Conservation (phyloP, 140 eudicot species). For the Bidens hawaiensis region DNA sequence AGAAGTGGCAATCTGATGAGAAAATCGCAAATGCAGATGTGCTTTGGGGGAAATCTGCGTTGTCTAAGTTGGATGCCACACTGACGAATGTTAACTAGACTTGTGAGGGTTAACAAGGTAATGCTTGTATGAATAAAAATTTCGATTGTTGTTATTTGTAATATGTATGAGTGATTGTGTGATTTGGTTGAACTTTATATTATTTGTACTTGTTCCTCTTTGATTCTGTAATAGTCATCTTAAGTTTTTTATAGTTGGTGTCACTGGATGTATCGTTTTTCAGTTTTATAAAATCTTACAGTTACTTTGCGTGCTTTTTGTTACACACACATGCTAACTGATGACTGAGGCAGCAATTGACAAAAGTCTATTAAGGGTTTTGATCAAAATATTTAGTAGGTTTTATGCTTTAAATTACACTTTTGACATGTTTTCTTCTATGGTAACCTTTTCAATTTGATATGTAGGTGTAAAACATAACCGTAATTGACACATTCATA, state of each 20-base stretch:
- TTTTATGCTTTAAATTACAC: too few relatives aligned
- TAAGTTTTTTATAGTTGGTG: not conserved
- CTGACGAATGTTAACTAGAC: not conserved
- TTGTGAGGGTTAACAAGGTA: not conserved
- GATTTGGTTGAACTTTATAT: not conserved
- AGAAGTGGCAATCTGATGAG: conserved; percentile 31
- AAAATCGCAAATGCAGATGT: conserved; percentile 34
- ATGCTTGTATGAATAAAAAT: not conserved
- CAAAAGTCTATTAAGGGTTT: too few relatives aligned
- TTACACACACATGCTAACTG: too few relatives aligned
- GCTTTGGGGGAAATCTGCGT: conserved; percentile 46
- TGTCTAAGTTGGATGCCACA: conserved; percentile 34
- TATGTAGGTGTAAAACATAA: too few relatives aligned
- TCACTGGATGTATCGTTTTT: not conserved
- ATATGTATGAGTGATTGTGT: not conserved
- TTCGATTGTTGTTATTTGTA: not conserved
- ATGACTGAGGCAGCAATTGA: too few relatives aligned
- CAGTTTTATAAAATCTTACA: not conserved
- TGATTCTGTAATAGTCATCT: not conserved
- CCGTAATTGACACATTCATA: too few relatives aligned
- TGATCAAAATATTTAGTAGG: too few relatives aligned
- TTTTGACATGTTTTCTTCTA: too few relatives aligned
- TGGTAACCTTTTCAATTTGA: too few relatives aligned
- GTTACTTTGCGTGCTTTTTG: not conserved
- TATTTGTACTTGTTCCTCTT: not conserved